Conservation (phyloP, 257 asterid genomes). For the Solanum megistacrolobum region DNA sequence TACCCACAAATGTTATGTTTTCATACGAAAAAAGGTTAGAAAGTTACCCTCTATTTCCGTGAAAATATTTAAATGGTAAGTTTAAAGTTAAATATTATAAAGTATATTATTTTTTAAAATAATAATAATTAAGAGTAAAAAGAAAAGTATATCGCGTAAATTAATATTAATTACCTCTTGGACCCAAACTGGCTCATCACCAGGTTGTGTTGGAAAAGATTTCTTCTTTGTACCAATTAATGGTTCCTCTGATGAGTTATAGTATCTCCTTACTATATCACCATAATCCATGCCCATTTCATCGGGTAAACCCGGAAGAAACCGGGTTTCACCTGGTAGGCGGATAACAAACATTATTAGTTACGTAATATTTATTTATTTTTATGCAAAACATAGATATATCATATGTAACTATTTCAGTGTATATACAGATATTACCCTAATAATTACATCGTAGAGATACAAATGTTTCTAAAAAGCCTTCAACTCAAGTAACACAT, state of each 20-base stretch:
- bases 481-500: too few relatives aligned
- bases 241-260: background rate
- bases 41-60: too few relatives aligned
- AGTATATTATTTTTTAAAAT: background rate
- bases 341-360: rapidly evolving
- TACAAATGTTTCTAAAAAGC: background rate
- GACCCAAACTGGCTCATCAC: constrained; percentile 41
- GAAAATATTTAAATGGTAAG: background rate
- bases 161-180: constrained; percentile 18
- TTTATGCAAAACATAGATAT: rapidly evolving
- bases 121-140: background rate
- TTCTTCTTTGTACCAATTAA: background rate
- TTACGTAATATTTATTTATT: background rate
- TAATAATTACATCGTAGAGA: rapidly evolving
- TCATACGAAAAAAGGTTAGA: background rate
- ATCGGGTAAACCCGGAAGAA: constrained; percentile 37
- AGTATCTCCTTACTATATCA: constrained; percentile 26
- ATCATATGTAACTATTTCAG: background rate
- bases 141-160: background rate
- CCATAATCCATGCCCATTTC: constrained; percentile 28
- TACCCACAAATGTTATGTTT: too few relatives aligned
- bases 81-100: too few relatives aligned
- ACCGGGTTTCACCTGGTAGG: constrained; percentile 13
- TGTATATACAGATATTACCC: rapidly evolving
- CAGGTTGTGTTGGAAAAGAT: constrained; percentile 22